A percentile compares a stretch with the other conserved stretches of the same genome.
These are phyloP conservation scores for Globisporangium iwayamae DNA, from an alignment of 352 stramenopile species.

Conservation along the genomic window DNA sequence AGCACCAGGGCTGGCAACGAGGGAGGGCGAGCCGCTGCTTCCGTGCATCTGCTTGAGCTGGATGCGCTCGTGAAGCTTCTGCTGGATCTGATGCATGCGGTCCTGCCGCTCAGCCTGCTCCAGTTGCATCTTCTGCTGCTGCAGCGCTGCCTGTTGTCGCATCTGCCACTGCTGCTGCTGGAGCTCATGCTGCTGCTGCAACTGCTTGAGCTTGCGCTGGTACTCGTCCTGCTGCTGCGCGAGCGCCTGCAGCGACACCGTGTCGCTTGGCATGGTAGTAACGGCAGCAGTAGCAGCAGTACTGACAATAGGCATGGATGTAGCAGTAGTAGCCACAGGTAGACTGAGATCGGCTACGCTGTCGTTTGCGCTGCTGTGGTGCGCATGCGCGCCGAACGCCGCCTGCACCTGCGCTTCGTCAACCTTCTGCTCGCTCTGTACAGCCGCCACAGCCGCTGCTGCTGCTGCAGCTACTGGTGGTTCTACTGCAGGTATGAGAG, in stretches of 20 bases:
- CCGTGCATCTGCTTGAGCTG: conserved; percentile 20
- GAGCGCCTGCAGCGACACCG: conserved; percentile 25
- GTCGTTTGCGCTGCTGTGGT: not conserved
- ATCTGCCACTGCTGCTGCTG: conserved; percentile 9
- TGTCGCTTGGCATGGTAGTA: not conserved
- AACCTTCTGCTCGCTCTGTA: not conserved
- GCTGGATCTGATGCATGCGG: conserved; percentile 41
- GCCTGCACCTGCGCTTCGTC: conserved; percentile 1
- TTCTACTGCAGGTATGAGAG: not conserved
- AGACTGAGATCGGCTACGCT: not conserved
- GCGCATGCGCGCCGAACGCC: conserved; percentile 5
- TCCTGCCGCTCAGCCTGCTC: conserved; percentile 14
- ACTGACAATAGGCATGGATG: not conserved
- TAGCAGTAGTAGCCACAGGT: not conserved
- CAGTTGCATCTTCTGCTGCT: conserved; percentile 16
- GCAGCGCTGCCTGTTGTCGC: conserved; percentile 19
- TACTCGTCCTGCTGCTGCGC: conserved; percentile 39
- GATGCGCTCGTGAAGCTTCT: conserved; percentile 36
- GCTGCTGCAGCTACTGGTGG: not conserved
- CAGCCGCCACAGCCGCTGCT: too few species aligned
- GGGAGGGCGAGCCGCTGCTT: not conserved
- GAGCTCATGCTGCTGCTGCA: conserved; percentile 21
- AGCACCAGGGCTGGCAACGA: not conserved
- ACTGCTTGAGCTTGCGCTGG: conserved; percentile 28
- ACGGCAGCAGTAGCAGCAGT: not conserved